These are phyloP conservation scores for Santalum album DNA, from an alignment of 164 flowering plant species.

Conservation along the genomic window DNA sequence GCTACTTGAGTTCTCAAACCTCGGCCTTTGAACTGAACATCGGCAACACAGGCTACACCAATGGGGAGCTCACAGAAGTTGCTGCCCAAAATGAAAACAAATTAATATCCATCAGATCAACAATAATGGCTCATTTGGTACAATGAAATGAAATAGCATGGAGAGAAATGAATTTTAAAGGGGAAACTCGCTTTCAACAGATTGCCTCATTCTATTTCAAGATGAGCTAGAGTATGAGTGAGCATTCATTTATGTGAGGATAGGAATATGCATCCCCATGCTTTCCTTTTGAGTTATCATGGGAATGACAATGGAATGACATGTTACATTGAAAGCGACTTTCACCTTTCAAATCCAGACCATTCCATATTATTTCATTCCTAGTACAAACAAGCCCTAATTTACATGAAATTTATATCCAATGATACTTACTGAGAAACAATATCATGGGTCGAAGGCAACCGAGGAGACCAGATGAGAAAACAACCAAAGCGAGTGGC, in stretches of 20 bases:
- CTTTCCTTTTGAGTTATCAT: too few relatives aligned
- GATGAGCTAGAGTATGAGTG: too few relatives aligned
- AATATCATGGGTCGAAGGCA: conserved; percentile 78
- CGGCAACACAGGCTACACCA: conserved; percentile 84
- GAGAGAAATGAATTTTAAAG: not conserved
- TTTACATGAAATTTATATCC: not conserved
- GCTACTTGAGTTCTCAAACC: conserved; percentile 38
- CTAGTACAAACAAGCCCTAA: not conserved
- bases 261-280: too few relatives aligned
- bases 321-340: too few relatives aligned
- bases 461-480: conserved; percentile 73
- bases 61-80: conserved; percentile 72
- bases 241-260: too few relatives aligned
- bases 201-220: too few relatives aligned
- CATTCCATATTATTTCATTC: too few relatives aligned
- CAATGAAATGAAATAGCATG: too few relatives aligned
- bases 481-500: conserved; percentile 61
- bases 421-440: conserved; percentile 53
- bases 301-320: too few relatives aligned
- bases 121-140: not conserved
- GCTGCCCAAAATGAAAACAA: conserved; percentile 19
- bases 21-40: conserved; percentile 85
- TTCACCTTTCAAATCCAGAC: too few relatives aligned
- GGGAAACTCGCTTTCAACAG: too few relatives aligned
- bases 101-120: not conserved